Conservation (phyloP, 805 yeast species). For the Wickerhamiella australiensis region DNA sequence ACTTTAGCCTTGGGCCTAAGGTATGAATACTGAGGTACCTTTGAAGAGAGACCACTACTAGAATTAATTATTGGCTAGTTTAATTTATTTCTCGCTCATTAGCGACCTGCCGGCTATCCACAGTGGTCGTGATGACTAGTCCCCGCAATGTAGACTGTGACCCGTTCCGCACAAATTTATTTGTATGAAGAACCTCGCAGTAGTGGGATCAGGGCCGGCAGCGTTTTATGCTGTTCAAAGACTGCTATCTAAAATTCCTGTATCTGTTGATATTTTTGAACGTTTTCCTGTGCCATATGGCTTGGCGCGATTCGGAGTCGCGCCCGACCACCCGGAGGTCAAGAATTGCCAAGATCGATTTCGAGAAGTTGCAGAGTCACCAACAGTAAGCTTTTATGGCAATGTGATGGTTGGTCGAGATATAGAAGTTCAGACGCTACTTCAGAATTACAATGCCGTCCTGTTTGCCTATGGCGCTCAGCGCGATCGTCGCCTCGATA, state of each 20-base stretch:
- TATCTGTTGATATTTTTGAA: slow-evolving; percentile 66
- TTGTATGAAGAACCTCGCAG: slow-evolving; percentile 33
- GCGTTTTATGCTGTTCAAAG: slow-evolving; percentile 84
- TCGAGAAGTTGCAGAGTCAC: slow-evolving; percentile 35
- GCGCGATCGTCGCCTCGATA: slow-evolving; percentile 40
- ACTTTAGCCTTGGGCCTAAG: too few species aligned
- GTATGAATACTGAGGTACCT: too few species aligned
- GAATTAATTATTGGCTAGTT: too few species aligned
- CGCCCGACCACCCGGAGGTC: slow-evolving; percentile 98
- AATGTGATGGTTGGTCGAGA: slow-evolving; percentile 59
- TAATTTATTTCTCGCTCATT: too few species aligned
- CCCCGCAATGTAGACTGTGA: neutral
- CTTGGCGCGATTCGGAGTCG: slow-evolving; percentile 86
- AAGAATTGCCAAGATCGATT: slow-evolving; percentile 62
- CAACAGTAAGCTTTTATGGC: slow-evolving; percentile 50
- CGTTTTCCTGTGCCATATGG: slow-evolving; percentile 85
- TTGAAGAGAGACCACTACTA: too few species aligned
- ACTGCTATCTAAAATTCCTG: slow-evolving; percentile 40
- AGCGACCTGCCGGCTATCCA: too few species aligned
- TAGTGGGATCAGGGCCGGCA: slow-evolving; percentile 93
- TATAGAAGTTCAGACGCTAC: slow-evolving; percentile 39
- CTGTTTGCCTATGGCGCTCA: slow-evolving; percentile 70
- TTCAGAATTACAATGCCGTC: slow-evolving; percentile 53
- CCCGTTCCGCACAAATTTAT: neutral
- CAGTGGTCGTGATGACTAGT: neutral